phyloP scores from a whole-genome alignment of 1,139 yeast genomes.

The Candida dubliniensis region DNA sequence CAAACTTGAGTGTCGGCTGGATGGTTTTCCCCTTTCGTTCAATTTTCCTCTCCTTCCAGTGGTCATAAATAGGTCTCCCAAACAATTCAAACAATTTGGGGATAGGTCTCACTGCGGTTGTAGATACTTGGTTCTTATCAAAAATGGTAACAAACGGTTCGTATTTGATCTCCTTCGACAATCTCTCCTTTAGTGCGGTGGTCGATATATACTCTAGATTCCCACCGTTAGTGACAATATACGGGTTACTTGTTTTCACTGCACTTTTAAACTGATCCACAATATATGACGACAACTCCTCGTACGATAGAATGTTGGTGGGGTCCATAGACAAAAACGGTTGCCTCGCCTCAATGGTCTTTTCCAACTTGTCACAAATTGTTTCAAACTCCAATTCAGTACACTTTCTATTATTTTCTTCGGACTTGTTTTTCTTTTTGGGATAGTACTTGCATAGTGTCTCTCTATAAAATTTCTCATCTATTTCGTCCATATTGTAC shows the following conservation, averaged over 20 bases:
- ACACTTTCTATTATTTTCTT: conserved; percentile 34
- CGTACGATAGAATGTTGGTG: conserved; percentile 64
- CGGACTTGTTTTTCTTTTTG: conserved; percentile 19
- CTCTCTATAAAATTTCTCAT: conserved; percentile 61
- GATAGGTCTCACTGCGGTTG: conserved; percentile 42
- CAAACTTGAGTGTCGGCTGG: conserved; percentile 76
- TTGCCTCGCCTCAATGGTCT: conserved; percentile 72
- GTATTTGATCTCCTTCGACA: conserved; percentile 40
- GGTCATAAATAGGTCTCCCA: conserved; percentile 72
- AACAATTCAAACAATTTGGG: conserved; percentile 56
- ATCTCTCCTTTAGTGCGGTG: conserved; percentile 37
- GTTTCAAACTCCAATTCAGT: conserved; percentile 86
- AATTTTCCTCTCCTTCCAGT: conserved; percentile 78
- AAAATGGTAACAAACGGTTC: conserved; percentile 46
- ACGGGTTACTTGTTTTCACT: conserved; percentile 28
- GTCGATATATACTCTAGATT: conserved; percentile 39
- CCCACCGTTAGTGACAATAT: conserved; percentile 26
- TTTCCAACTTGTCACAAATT: conserved; percentile 72
- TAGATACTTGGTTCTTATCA: conserved; percentile 47
- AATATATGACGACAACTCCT: conserved; percentile 60
- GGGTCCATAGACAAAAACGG: conserved; percentile 90
- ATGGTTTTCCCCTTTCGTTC: conserved; percentile 69
- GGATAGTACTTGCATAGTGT: conserved; percentile 39
- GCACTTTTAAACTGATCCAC: conserved; percentile 36
- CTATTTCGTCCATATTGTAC: conserved; percentile 89